Base-by-base conservation (phyloP, 2,329 filamentous ascomycete genomes). In the Monosporascus ibericus region DNA sequence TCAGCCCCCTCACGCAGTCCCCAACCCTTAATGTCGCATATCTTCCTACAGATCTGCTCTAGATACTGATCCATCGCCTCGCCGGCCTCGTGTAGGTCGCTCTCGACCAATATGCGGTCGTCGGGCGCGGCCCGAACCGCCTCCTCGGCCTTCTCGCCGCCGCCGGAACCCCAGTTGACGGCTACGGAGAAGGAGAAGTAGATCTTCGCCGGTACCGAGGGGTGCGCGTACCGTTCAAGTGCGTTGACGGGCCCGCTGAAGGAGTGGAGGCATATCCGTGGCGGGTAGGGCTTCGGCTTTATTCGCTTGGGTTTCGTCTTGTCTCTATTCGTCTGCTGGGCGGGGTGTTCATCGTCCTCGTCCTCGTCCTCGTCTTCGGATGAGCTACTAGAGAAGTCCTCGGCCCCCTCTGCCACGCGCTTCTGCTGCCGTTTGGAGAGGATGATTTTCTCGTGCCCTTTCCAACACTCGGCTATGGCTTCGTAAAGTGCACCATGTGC, bases 221-320 rank as follows among this genome's bases (percentile, higher is more conserved):
- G 81, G 57, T 87, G 79, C 47, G 90, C 72, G 63, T 96, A 97
- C 67, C 91, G 90, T 58, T 81, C 85, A 38, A 96, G 72, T 34
- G 86, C 79, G 52, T 94, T 85, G 11, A 82, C 76, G 6, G 86
- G 80, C 0, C 90, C 92, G 47, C 88, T 95, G 70, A 91, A 99
- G 0, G 92, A 96, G 70, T 99, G 94, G 54, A 99, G 81, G 65
- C 94, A 99, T 65, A 97, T 86, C 8, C 92, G 77, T 1, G 92
- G 91, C 4, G 94, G 92, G 60, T 87, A 97, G 0, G 88, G 86
- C 54, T 79, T 84, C 1, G 75, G 60, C 20, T 58, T 61, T 9
- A 47, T 59, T 44, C 8, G 65, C 53, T 6, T 63, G 15, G 47
- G 49, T 48, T 51, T 58, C 5, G 54, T 49, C 18, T 54, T 52